phyloP scores from a whole-genome alignment of 306 rosid species.

The Malus domestica region ASM211411v1 NC_041791.1:4289501-4290000 shows the following conservation, averaged over 20 bases:
- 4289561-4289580: not conserved
- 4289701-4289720: not conserved
- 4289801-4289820: not conserved
- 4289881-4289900: not conserved
- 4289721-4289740: not conserved
- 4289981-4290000: not conserved
- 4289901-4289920: not conserved
- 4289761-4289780: not conserved
- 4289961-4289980: not conserved
- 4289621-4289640: not conserved
- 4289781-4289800: not conserved
- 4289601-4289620: not conserved
- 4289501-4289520: too few species aligned
- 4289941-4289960: not conserved
- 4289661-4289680: not conserved
- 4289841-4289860: not conserved
- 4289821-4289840: not conserved
- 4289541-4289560: not conserved
- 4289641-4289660: conserved; percentile 2
- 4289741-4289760: not conserved
- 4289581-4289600: not conserved
- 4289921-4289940: not conserved
- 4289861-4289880: not conserved
- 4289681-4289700: not conserved
- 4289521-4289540: too few species aligned